Conservation (phyloP, 306 rosid genomes). For the Bauhinia variegata region DNA sequence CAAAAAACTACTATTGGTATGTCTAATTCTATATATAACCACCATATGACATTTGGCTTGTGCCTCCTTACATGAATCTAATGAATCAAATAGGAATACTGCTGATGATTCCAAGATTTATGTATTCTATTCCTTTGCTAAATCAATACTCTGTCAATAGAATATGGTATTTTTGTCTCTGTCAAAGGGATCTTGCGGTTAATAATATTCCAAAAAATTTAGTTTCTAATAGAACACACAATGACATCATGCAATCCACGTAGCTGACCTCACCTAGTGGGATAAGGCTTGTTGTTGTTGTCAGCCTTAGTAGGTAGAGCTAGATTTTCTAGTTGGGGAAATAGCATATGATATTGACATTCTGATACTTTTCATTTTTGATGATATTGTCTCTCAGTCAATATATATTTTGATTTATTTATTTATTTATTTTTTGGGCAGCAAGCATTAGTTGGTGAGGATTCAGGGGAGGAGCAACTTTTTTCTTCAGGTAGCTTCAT, state of each 20-base stretch:
- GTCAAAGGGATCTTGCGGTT: no score
- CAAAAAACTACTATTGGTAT: constrained; percentile 85
- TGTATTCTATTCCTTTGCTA: background rate
- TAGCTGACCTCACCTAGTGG: no score
- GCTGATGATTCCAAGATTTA: constrained; percentile 2
- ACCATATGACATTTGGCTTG: constrained; percentile 27
- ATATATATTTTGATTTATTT: constrained; percentile 27
- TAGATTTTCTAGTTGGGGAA: no score
- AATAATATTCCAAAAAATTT: no score
- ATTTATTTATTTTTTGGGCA: constrained; percentile 45
- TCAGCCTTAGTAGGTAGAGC: no score
- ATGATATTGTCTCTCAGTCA: constrained; percentile 23
- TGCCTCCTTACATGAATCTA: constrained; percentile 16
- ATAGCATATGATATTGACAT: no score
- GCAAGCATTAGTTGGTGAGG: constrained; percentile 98
- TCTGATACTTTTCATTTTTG: background rate
- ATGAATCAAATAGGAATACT: constrained; percentile 20
- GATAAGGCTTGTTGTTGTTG: no score
- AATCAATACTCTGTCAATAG: no score
- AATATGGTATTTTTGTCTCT: no score
- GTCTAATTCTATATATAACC: constrained; percentile 32
- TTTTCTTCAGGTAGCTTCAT: constrained; percentile 66
- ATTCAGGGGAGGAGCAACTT: constrained; percentile 82
- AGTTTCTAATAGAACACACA: no score
- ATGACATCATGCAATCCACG: no score